Evolutionary conservation across 805 yeast species (phyloP).

Genomic region (Candida morakotiae): DNA sequence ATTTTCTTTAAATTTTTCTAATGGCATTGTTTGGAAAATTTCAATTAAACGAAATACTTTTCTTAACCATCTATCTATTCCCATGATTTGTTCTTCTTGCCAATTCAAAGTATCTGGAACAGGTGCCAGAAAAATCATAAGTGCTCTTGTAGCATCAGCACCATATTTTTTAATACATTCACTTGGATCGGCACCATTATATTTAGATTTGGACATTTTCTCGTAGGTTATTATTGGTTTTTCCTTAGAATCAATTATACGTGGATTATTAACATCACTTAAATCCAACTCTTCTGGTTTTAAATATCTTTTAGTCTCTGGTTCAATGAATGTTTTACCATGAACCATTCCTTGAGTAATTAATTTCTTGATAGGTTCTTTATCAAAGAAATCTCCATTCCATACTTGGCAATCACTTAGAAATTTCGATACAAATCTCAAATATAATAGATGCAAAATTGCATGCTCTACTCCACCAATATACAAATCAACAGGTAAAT

Average conservation of each 20-base stretch:
- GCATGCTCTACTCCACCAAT: slow-evolving; percentile 98
- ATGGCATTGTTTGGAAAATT: slow-evolving; percentile 11
- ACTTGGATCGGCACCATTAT: slow-evolving; percentile 89
- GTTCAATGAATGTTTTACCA: slow-evolving; percentile 77
- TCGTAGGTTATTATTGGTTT: slow-evolving; percentile 62
- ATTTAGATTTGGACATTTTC: slow-evolving; percentile 95
- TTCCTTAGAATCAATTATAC: slow-evolving; percentile 46
- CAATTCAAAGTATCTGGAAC: slow-evolving; percentile 76
- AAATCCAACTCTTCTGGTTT: slow-evolving; percentile 70
- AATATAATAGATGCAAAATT: slow-evolving; percentile 80
- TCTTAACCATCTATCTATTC: slow-evolving; percentile 82
- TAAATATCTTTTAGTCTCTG: slow-evolving; percentile 67
- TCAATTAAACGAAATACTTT: slow-evolving; percentile 43
- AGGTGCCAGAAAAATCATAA: slow-evolving; percentile 89
- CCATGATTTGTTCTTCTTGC: slow-evolving; percentile 86
- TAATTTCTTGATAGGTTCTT: slow-evolving; percentile 78
- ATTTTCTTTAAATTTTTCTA: neutral
- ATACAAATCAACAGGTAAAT: slow-evolving; percentile 85
- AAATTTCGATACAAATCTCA: slow-evolving; percentile 83
- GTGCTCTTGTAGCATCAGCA: slow-evolving; percentile 93
- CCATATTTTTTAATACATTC: slow-evolving; percentile 74
- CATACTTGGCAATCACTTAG: slow-evolving; percentile 63
- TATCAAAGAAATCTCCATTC: slow-evolving; percentile 52
- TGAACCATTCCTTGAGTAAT: slow-evolving; percentile 99
- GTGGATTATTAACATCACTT: slow-evolving; percentile 36